These are phyloP conservation scores for Trichosporon sp. DNA, from an alignment of 1,284 basidiomycete genomes.

Conservation along the genomic window DNA sequence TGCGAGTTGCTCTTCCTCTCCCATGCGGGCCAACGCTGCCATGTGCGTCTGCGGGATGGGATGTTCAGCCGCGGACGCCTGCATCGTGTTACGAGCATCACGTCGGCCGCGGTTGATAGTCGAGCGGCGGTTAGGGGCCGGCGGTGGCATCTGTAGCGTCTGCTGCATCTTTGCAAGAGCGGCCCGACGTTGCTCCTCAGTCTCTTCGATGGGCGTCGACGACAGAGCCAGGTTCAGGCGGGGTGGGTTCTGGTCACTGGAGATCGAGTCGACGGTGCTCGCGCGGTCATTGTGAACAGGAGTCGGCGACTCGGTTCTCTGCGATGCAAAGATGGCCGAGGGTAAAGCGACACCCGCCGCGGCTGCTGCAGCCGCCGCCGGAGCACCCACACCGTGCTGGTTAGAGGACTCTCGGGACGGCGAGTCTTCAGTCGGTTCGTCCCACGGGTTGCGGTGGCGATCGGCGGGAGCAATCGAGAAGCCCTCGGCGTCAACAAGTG, in stretches of 20 bases:
- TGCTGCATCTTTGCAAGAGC: conserved; percentile 60
- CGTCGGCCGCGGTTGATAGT: conserved; percentile 58
- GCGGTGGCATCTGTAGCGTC: conserved; percentile 52
- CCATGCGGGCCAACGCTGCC: conserved; percentile 21
- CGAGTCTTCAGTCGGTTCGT: conserved; percentile 46
- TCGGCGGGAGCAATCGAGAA: conserved; percentile 61
- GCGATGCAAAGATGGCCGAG: conserved; percentile 30
- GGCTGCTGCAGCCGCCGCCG: conserved; percentile 14
- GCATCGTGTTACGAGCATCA: conserved; percentile 59
- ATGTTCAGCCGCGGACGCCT: conserved; percentile 23
- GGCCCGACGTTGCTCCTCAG: conserved; percentile 57
- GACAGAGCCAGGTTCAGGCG: conserved; percentile 55
- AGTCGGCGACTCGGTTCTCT: conserved; percentile 24
- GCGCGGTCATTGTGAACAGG: conserved; percentile 8
- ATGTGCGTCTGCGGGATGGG: conserved; percentile 25
- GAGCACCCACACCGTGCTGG: conserved; percentile 16
- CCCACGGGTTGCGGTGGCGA: conserved; percentile 59
- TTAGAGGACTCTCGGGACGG: conserved; percentile 25
- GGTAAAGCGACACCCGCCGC: conserved; percentile 28
- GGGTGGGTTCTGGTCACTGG: background rate
- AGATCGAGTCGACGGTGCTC: conserved; percentile 14
- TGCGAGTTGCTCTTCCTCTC: conserved; percentile 23
- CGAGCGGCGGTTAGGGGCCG: conserved; percentile 46
- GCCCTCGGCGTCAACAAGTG: conserved; percentile 59
- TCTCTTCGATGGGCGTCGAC: conserved; percentile 57